Conservation (phyloP, 2,329 filamentous ascomycete genomes). For the Neospermospora avenae region DNA sequence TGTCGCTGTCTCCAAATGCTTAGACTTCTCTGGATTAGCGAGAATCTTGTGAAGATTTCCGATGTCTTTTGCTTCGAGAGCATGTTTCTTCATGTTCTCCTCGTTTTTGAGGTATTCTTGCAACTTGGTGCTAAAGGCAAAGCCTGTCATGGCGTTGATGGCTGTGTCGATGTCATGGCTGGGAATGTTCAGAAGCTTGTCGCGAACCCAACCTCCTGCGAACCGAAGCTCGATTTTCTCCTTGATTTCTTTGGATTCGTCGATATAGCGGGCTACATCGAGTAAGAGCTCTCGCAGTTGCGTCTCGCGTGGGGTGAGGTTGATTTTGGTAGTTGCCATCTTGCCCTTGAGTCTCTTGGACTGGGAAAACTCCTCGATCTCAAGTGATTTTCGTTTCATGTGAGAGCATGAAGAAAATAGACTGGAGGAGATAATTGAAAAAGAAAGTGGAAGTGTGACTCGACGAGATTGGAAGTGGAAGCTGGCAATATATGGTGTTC, state of each 20-base stretch:
- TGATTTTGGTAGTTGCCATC: constrained; percentile 38
- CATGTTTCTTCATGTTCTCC: constrained; percentile 59
- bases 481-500: constrained; percentile 2
- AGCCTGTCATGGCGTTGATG: constrained; percentile 82
- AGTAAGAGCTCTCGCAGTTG: constrained; percentile 74
- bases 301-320: constrained; percentile 67
- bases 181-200: constrained; percentile 70
- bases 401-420: constrained; percentile 20
- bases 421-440: constrained; percentile 17
- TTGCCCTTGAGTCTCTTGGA: constrained; percentile 21
- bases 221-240: constrained; percentile 67
- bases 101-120: constrained; percentile 63
- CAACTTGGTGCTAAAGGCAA: constrained; percentile 67
- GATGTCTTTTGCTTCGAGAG: constrained; percentile 55
- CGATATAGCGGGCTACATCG: constrained; percentile 73
- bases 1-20: constrained; percentile 90
- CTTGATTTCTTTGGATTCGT: constrained; percentile 45
- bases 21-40: constrained; percentile 92
- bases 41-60: constrained; percentile 83
- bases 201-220: constrained; percentile 85
- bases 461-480: constrained; percentile 13
- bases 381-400: constrained; percentile 36
- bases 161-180: constrained; percentile 83
- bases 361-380: constrained; percentile 27
- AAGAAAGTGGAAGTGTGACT: constrained; percentile 24